Conservation (phyloP, 2,329 filamentous ascomycete genomes). For the Neocucurbitaria cava region DNA sequence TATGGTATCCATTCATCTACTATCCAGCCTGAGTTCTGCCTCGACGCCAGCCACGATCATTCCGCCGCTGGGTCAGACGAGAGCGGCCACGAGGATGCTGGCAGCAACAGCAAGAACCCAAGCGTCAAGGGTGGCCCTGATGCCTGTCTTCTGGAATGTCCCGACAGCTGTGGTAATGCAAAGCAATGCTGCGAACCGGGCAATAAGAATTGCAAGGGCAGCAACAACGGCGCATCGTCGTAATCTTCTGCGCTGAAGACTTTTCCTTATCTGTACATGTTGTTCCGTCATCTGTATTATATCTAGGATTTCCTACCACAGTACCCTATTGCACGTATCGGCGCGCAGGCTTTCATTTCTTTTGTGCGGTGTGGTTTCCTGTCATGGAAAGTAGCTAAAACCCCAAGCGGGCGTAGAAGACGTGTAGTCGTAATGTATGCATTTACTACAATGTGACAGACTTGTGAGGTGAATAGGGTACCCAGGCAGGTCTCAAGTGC, state of each 20-base stretch:
- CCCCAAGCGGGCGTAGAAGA: neutral
- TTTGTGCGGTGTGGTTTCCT: neutral
- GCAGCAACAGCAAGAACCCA: constrained; percentile 40
- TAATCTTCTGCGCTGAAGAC: constrained; percentile 2
- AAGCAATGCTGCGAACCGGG: constrained; percentile 52
- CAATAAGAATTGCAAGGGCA: constrained; percentile 30
- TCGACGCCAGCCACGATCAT: constrained; percentile 54
- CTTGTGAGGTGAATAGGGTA: no score
- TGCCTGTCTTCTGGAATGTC: constrained; percentile 53
- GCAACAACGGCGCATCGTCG: constrained; percentile 20
- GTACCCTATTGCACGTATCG: neutral
- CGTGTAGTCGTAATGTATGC: neutral
- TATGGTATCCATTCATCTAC: constrained; percentile 98
- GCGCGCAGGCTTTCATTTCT: neutral
- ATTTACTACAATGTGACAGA: neutral
- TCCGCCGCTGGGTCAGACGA: constrained; percentile 40
- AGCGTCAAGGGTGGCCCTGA: constrained; percentile 47
- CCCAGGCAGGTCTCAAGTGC: no score
- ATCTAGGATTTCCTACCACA: neutral
- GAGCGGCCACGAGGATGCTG: constrained; percentile 39
- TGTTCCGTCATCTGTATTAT: constrained; percentile 16
- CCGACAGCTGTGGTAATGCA: constrained; percentile 51
- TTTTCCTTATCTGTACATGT: constrained; percentile 1
- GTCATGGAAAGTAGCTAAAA: neutral
- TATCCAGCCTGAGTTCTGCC: constrained; percentile 86